phyloP scores from a whole-genome alignment of 192 early-diverging fungal genomes.

The Coemansia sp. region DNA sequence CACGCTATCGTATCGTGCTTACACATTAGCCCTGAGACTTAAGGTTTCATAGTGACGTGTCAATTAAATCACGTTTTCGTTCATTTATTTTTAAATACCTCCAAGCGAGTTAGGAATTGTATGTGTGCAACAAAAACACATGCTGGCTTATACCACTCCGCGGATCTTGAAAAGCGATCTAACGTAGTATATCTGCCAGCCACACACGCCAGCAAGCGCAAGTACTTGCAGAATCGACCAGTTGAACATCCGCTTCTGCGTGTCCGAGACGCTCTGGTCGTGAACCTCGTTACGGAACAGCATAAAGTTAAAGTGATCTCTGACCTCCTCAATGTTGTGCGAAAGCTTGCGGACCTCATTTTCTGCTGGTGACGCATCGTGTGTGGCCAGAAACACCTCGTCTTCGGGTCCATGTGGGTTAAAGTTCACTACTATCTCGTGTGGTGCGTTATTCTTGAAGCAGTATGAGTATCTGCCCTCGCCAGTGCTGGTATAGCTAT shows the following conservation, averaged over 20 bases:
- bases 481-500: slow-evolving; percentile 31
- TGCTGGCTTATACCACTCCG: slow-evolving; percentile 34
- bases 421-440: slow-evolving; percentile 53
- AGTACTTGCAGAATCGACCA: slow-evolving; percentile 47
- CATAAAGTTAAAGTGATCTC: slow-evolving; percentile 53
- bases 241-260: slow-evolving; percentile 49
- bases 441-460: slow-evolving; percentile 46
- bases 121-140: background rate
- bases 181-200: slow-evolving; percentile 55
- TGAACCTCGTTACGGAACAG: slow-evolving; percentile 53
- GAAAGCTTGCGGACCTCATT: slow-evolving; percentile 50
- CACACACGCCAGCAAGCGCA: slow-evolving; percentile 43
- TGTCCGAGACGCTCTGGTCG: slow-evolving; percentile 43
- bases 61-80: background rate
- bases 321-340: slow-evolving; percentile 50
- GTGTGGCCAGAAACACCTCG: slow-evolving; percentile 26
- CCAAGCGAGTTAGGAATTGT: background rate
- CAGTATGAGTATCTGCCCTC: slow-evolving; percentile 51
- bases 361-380: slow-evolving; percentile 42
- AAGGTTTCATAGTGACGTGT: no score
- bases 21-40: slow-evolving; percentile 37
- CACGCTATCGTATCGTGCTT: slow-evolving; percentile 71
- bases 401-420: slow-evolving; percentile 51
- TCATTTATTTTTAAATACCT: background rate
- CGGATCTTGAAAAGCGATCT: slow-evolving; percentile 53